A percentile compares a stretch with the other conserved stretches of the same genome.
Conservation (phyloP, 2,329 filamentous ascomycete genomes). For the Didymella sp. region DNA sequence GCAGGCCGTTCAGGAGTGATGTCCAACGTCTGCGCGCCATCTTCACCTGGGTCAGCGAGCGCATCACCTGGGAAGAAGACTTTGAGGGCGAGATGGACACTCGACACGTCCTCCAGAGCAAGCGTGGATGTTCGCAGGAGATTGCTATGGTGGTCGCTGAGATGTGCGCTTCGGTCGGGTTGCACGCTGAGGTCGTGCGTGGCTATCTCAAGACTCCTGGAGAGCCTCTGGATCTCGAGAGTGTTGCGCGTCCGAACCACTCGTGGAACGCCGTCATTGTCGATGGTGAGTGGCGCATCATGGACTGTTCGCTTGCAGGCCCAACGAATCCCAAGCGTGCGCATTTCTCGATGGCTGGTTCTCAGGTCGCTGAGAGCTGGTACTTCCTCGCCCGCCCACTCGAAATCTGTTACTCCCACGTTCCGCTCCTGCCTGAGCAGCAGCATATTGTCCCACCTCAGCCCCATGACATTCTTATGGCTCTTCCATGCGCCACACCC, state of each 20-base stretch:
- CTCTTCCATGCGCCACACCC: constrained; percentile 84
- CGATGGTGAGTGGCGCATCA: constrained; percentile 94
- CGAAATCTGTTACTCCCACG: constrained; percentile 94
- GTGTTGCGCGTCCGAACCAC: constrained; percentile 88
- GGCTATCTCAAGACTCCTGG: constrained; percentile 92
- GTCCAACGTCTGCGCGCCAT: constrained; percentile 92
- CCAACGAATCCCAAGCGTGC: constrained; percentile 85
- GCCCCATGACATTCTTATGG: constrained; percentile 82
- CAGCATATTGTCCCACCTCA: constrained; percentile 93
- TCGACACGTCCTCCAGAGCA: constrained; percentile 80
- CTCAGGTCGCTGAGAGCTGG: constrained; percentile 79
- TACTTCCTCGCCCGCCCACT: constrained; percentile 92
- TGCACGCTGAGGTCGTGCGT: constrained; percentile 84
- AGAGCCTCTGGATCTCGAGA: constrained; percentile 74
- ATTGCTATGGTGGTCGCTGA: constrained; percentile 87
- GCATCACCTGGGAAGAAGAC: constrained; percentile 93
- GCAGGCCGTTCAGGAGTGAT: constrained; percentile 91
- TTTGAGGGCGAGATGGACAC: constrained; percentile 86
- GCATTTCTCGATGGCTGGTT: constrained; percentile 76
- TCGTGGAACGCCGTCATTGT: constrained; percentile 97
- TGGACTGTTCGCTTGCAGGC: constrained; percentile 91
- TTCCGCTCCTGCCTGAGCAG: constrained; percentile 84
- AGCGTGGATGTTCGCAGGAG: constrained; percentile 85
- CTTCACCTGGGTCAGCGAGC: constrained; percentile 97
- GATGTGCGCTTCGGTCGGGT: constrained; percentile 90